A percentile compares a stretch with the other conserved stretches of the same genome.
Evolutionary conservation across 768 basidiomycete genomes (phyloP).

Genomic region (Agaricus subrufescens): DNA sequence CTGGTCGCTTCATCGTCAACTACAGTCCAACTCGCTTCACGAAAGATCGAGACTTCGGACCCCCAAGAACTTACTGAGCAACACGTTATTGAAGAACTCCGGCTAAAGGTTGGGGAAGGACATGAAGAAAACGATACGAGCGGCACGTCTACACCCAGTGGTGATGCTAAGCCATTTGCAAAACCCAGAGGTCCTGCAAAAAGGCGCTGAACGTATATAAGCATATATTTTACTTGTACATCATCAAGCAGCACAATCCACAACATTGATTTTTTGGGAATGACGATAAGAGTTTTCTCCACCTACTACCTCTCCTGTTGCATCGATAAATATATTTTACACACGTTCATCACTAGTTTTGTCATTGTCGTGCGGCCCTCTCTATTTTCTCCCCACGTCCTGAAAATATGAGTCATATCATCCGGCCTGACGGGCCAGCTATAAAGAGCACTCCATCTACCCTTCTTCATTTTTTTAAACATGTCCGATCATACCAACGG

Average conservation of each 20-base stretch:
- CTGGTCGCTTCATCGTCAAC: constrained; percentile 40
- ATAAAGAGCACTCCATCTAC: not conserved
- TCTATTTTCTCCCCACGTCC: no score
- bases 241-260: no score
- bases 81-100: constrained; percentile 58
- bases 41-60: constrained; percentile 83
- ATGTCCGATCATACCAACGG: not conserved
- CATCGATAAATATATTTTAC: no score
- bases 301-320: no score
- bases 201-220: constrained; percentile 24
- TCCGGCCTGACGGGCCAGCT: no score
- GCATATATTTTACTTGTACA: not conserved
- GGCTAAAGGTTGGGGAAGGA: constrained; percentile 15
- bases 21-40: constrained; percentile 36
- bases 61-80: constrained; percentile 65
- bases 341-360: no score
- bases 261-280: no score
- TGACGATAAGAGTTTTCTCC: no score
- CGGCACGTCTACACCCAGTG: constrained; percentile 9
- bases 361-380: no score
- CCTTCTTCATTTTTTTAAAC: not conserved
- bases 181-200: constrained; percentile 66
- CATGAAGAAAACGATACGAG: constrained; percentile 1
- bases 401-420: no score
- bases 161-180: constrained; percentile 53